Evolutionary conservation across 2,329 filamentous ascomycete species (phyloP), one percentile per base, ranked within the genome.

Genomic region (Neodidymelliopsis sp.): DNA sequence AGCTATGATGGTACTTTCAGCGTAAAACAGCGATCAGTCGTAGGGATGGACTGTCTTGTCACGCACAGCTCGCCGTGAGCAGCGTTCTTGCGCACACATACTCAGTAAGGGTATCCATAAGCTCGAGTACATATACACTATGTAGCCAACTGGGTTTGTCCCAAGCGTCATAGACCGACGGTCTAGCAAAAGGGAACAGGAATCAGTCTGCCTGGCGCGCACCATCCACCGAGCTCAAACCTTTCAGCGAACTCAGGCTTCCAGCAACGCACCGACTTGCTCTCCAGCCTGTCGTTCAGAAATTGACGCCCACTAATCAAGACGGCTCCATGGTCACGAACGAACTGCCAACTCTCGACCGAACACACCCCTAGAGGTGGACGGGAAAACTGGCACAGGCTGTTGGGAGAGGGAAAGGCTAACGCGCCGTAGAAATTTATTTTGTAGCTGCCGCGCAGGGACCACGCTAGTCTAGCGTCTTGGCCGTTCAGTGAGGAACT

Each of bases 241-340:
- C 67, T 59, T 49, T 35, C 56, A 65, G 66, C 54, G 60, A 72
- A 59, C 65, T 73, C 70, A 84, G 83, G 84, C 81, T 80, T 70
- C 66, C 68, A 68, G 64, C 68, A 66, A 78, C 73, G 75, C 75
- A 75, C 78, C 77, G 74, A 79, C 79, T 94, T 83, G 69, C 75
- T 96, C 87, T 95, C 75, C 90, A 87, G 94, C 86, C 89, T 94
- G 91, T 96, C 90, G 89, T 91, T 90, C 85, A 88, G 89, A 92
- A 80, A 90, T 88, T 86, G 82, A 89, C 87, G 91, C 84, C 89
- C 86, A 75, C 67, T 34, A 69, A 63, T 69, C 59, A 86, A 90
- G 88, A 86, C 87, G 91, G 89, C 89, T 86, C 90, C 72, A 66
- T 72, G 57, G 57, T 78, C 45, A 83, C 85, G 67, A 90, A 90